phyloP scores from a whole-genome alignment of 306 rosid genomes.

The Rosa rugosa region DNA sequence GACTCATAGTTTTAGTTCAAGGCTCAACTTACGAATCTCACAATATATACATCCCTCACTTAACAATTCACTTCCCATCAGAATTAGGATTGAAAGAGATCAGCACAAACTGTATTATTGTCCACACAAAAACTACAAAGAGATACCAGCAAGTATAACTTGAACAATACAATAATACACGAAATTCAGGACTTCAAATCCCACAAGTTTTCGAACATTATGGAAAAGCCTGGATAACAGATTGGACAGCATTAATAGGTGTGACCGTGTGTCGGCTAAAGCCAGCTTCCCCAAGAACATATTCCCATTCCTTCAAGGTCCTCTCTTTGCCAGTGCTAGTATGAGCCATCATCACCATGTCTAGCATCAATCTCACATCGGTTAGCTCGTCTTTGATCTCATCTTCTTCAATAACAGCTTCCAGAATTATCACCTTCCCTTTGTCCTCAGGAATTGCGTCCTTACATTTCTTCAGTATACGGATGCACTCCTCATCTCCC shows the following conservation, averaged over 20 bases:
- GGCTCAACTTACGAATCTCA: no score
- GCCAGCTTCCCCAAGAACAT: constrained; percentile 8
- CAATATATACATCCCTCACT: no score
- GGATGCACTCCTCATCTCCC: constrained; percentile 60
- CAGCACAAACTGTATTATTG: neutral
- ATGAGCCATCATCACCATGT: constrained; percentile 16
- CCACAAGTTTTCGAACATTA: neutral
- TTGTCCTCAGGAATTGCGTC: constrained; percentile 45
- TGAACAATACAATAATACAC: neutral
- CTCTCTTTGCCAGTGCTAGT: constrained; percentile 17
- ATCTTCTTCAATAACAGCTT: constrained; percentile 37
- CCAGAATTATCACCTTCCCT: constrained; percentile 60
- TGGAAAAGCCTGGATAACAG: constrained; percentile 8
- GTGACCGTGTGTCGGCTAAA: constrained; percentile 14
- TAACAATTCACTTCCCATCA: no score
- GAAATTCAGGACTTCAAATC: neutral
- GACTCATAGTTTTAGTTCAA: no score
- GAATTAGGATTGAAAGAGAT: no score
- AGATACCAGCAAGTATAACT: neutral
- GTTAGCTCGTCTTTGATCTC: neutral
- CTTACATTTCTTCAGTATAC: constrained; percentile 48
- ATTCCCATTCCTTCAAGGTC: constrained; percentile 14
- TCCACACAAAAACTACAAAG: constrained; percentile 20
- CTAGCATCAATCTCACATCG: constrained; percentile 6
- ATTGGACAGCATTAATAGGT: constrained; percentile 4